These are phyloP conservation scores for Fragaria nilgerrensis DNA, from an alignment of 306 rosid genomes.

Conservation along the genomic window DNA sequence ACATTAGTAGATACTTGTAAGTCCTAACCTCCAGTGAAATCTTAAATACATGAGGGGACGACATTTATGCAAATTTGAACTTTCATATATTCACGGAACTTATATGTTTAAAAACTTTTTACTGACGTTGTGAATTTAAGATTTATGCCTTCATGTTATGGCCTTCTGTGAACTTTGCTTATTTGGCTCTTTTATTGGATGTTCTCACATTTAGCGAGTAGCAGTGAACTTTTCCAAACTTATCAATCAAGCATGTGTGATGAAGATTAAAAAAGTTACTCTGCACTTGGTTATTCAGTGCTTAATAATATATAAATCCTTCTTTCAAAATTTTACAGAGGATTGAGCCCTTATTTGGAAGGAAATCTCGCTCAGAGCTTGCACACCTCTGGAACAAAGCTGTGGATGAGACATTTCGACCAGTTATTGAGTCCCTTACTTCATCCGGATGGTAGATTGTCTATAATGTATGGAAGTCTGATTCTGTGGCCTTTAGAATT, in stretches of 20 bases:
- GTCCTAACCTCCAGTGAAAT: not conserved
- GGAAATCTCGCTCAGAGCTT: conserved; percentile 54
- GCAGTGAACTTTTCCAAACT: no score
- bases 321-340: conserved; percentile 38
- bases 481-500: conserved; percentile 19
- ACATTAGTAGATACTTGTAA: not conserved
- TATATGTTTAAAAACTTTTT: not conserved
- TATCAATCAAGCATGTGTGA: no score
- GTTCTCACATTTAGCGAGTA: not conserved
- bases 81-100: not conserved
- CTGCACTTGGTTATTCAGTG: conserved; percentile 16
- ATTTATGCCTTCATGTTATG: conserved; percentile 1
- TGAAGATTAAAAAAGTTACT: no score
- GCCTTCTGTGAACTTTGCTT: not conserved
- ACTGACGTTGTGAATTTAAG: not conserved
- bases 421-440: conserved; percentile 66
- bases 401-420: conserved; percentile 73
- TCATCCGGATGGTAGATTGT: conserved; percentile 84
- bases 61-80: not conserved
- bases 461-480: conserved; percentile 4
- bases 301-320: conserved; percentile 20
- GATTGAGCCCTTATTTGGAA: conserved; percentile 64
- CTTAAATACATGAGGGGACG: not conserved
- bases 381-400: conserved; percentile 80
- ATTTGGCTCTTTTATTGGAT: conserved; percentile 1